Base-by-base conservation (phyloP, 75 land plant genomes). In the Picea glauca region DNA sequence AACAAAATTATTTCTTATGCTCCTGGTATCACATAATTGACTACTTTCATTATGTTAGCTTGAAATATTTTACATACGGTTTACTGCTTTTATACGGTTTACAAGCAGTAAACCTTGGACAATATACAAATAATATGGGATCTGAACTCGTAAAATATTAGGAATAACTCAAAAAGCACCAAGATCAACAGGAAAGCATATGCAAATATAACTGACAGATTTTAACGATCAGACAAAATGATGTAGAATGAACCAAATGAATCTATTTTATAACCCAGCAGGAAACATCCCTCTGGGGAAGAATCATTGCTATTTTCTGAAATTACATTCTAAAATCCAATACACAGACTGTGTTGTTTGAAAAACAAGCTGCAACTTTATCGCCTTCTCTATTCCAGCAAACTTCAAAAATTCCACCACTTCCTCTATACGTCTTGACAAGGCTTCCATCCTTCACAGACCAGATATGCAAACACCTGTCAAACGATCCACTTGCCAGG, bases 331-430 rank as follows among this genome's bases (percentile, higher is more conserved):
- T 90, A 85, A 92, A 91, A 79, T 96, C 95, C 74, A 96, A 79
- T 20, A 96, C 95, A 74, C 98, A 96, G 0, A 94, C 92, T n/a
- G 87, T 90, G 83, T 90, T 92, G 82, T 92, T 92, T 46, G 93
- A 89, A 70, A 89, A 96, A 82, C 97, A 92, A 35, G 93, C 97
- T 23, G 99, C 99, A 43, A 96, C 93, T 83, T 91, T 96, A 78
- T 96, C 91, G 77, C 99, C 99, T 82, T 94, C 95, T 72, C 83
- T 93, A 81, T 96, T 96, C 99, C 97, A 94, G 70, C 98, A 94
- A 20, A 96, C 99, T 79, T 94, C 98, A 88, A 94, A 94, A 40
- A 94, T 94, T 72, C 98, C 98, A 18, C 98, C 98, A 74, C 88
- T 85, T 23, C 99, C 99, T n/a, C 81, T 83, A 83, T 89, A 94